Percentiles rank a stretch among this genome's conserved stretches.
These are phyloP conservation scores for Cucumis sativus DNA, from an alignment of 306 rosid species.

Conservation along the genomic window Cucumber_9930_V3 NC_026655.2:29600001-29600500, in stretches of 20 bases:
- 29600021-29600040: constrained; percentile 29
- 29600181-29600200: constrained; percentile 66
- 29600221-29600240: constrained; percentile 78
- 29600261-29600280: not conserved
- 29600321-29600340: constrained; percentile 71
- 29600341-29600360: constrained; percentile 69
- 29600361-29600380: constrained; percentile 51
- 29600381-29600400: constrained; percentile 50
- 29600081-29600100: constrained; percentile 55
- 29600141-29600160: constrained; percentile 55
- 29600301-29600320: constrained; percentile 11
- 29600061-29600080: constrained; percentile 24
- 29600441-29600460: constrained; percentile 36
- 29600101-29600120: constrained; percentile 85
- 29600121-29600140: constrained; percentile 83
- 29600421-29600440: constrained; percentile 30
- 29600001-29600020: constrained; percentile 32
- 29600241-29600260: constrained; percentile 1
- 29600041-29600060: constrained; percentile 29
- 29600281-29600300: not conserved
- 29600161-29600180: constrained; percentile 67
- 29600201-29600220: constrained; percentile 46
- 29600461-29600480: constrained; percentile 66
- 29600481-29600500: constrained; percentile 44
- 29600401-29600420: constrained; percentile 41